phyloP scores from a whole-genome alignment of 352 stramenopile genomes.

The Globisporangium canariense region DNA sequence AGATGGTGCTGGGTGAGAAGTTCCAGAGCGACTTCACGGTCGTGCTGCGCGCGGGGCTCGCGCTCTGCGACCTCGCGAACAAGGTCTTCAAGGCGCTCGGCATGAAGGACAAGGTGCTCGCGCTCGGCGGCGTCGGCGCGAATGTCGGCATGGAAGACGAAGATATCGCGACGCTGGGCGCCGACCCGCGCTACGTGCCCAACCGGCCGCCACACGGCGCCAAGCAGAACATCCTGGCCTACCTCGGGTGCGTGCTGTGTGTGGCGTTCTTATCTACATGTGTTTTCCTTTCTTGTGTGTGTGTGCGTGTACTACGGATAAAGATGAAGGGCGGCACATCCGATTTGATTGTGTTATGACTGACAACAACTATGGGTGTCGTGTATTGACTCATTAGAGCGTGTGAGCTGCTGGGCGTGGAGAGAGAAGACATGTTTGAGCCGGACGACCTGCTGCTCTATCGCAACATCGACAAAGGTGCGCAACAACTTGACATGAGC shows the following conservation, averaged over 20 bases:
- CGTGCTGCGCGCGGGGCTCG: constrained; percentile 56
- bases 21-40: constrained; percentile 42
- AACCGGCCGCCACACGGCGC: constrained; percentile 14
- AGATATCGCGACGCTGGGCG: not conserved
- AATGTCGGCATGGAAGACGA: not conserved
- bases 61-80: constrained; percentile 68
- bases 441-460: constrained; percentile 65
- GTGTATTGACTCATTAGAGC: constrained; percentile 29
- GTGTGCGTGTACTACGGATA: not conserved
- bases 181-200: constrained; percentile 2
- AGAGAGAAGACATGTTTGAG: constrained; percentile 56
- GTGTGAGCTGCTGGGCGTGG: constrained; percentile 64
- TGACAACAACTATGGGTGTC: not conserved
- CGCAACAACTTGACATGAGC: not conserved
- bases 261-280: not conserved
- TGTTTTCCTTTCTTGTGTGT: not conserved
- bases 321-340: not conserved
- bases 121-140: not conserved
- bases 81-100: constrained; percentile 72
- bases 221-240: constrained; percentile 56
- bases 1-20: constrained; percentile 86
- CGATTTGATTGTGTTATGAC: constrained; percentile 5
- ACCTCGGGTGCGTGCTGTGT: constrained; percentile 44
- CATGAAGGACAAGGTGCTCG: constrained; percentile 59
- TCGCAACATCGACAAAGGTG: constrained; percentile 69